Percentiles rank a stretch among this genome's conserved stretches.
These are phyloP conservation scores for Bacidia rubella DNA, from an alignment of 495 filamentous ascomycete species.

Conservation along the genomic window DNA sequence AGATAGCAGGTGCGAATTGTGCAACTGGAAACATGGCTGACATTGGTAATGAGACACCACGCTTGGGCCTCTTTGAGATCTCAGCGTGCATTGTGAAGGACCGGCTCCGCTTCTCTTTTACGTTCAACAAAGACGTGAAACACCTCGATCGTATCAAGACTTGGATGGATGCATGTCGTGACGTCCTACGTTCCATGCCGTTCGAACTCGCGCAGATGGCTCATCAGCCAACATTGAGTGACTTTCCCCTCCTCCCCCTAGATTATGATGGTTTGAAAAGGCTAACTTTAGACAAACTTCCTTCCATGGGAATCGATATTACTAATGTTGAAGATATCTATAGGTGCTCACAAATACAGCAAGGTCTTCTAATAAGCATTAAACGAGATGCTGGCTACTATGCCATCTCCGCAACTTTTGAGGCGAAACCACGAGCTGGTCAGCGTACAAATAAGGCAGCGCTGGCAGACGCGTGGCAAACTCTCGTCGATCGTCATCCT, in stretches of 20 bases:
- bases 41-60: constrained; percentile 39
- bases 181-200: constrained; percentile 38
- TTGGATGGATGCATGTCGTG: constrained; percentile 48
- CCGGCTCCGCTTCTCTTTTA: constrained; percentile 47
- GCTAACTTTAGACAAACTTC: constrained; percentile 24
- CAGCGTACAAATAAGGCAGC: constrained; percentile 24
- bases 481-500: constrained; percentile 35
- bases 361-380: constrained; percentile 50
- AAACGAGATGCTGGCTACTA: constrained; percentile 43
- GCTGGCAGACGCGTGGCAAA: constrained; percentile 34
- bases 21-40: constrained; percentile 41
- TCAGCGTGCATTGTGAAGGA: constrained; percentile 46
- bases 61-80: constrained; percentile 55
- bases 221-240: constrained; percentile 43
- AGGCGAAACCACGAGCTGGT: constrained; percentile 29
- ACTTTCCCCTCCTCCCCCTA: constrained; percentile 49
- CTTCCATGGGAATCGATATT: constrained; percentile 33
- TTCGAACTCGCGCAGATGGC: constrained; percentile 34
- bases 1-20: constrained; percentile 34
- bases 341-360: constrained; percentile 54
- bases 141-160: constrained; percentile 40
- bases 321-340: constrained; percentile 47
- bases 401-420: constrained; percentile 47
- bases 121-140: constrained; percentile 46
- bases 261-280: constrained; percentile 40